Evolutionary conservation across 2,329 filamentous ascomycete genomes (phyloP), one percentile per base, ranked within the genome.

Genomic region (Pezicula carpinea): DNA sequence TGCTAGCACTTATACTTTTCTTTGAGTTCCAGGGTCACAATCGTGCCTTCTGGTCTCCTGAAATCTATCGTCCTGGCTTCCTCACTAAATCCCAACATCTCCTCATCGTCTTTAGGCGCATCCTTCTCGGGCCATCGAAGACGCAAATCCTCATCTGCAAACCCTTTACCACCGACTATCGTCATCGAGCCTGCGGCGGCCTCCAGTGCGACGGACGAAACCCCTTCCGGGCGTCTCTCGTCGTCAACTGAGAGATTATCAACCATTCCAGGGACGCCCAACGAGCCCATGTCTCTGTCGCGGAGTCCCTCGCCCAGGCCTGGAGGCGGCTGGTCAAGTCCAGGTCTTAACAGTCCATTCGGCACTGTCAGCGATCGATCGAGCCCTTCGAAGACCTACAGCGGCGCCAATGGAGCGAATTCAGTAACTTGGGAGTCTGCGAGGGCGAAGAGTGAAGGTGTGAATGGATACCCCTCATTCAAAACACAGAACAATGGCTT

Each of bases 241-340:
- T 46, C 49, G 26, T 29, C 26, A 29, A 29, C 26, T 29, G 49
- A 55, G 15, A 52, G 48, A 26, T 54, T 65, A 14, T 51, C 60
- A 46, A 55, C 61, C 11, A 62, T 65, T 41, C 62, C 63, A 47
- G 62, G 78, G 61, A 82, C 75, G 43, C 76, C 80, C 36, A 74
- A 70, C 58, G 61, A 68, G 56, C 69, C 72, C 60, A 96, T 96
- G 91, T 87, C 87, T 57, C 72, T 92, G 53, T 93, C 90, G 57
- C 83, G 89, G 69, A 95, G 89, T 63, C 89, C 91, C 43, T 96
- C 89, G 47, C 92, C 91, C 52, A 79, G 82, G 53, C 85, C 83
- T 52, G 86, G 87, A 60, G 89, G 89, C 63, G 90, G 90, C 59
- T 96, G 92, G 91, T 82, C 88, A 47, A 93, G 85, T 69, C 89